phyloP scores from a whole-genome alignment of 2,329 filamentous ascomycete species.

The Hypomyces perniciosus region DNA sequence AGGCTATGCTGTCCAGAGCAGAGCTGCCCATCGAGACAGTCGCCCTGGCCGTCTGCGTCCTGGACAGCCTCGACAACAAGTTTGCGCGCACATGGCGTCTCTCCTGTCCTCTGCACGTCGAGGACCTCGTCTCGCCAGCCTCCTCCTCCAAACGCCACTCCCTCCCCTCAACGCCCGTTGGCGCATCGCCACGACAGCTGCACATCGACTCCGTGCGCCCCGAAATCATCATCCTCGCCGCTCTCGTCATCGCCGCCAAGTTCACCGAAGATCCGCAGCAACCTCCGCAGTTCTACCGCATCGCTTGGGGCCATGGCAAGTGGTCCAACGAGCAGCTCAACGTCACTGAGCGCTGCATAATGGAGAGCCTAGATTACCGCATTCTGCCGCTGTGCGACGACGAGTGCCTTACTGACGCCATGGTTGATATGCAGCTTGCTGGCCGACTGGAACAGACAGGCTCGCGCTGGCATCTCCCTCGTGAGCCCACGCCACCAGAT shows the following conservation, averaged over 20 bases:
- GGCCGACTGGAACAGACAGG: slow-evolving; percentile 25
- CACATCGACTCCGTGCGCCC: slow-evolving; percentile 58
- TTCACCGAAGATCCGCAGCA: slow-evolving; percentile 57
- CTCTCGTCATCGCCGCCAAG: slow-evolving; percentile 59
- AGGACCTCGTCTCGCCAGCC: slow-evolving; percentile 16
- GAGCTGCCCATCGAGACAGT: slow-evolving; percentile 55
- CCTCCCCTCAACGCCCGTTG: slow-evolving; percentile 35
- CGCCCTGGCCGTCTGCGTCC: slow-evolving; percentile 59
- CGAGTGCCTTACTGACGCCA: slow-evolving; percentile 51
- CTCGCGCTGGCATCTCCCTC: slow-evolving; percentile 7
- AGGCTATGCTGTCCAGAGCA: slow-evolving; percentile 54
- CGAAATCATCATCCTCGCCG: slow-evolving; percentile 57
- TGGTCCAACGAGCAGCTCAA: slow-evolving; percentile 61
- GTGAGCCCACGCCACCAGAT: slow-evolving; percentile 25
- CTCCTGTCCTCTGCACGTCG: slow-evolving; percentile 36
- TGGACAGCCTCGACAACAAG: slow-evolving; percentile 57
- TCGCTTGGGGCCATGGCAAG: slow-evolving; percentile 46
- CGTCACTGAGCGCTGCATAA: slow-evolving; percentile 56
- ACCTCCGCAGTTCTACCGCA: slow-evolving; percentile 46
- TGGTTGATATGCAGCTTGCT: slow-evolving; percentile 59
- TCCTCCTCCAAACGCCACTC: slow-evolving; percentile 41
- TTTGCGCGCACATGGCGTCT: slow-evolving; percentile 59
- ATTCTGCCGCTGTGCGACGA: slow-evolving; percentile 55
- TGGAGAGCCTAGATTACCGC: slow-evolving; percentile 58
- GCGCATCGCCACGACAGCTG: slow-evolving; percentile 31